Percentiles rank a stretch among this genome's conserved stretches.
These are phyloP conservation scores for Suillus lakei DNA, from an alignment of 768 basidiomycete genomes.

Conservation along the genomic window DNA sequence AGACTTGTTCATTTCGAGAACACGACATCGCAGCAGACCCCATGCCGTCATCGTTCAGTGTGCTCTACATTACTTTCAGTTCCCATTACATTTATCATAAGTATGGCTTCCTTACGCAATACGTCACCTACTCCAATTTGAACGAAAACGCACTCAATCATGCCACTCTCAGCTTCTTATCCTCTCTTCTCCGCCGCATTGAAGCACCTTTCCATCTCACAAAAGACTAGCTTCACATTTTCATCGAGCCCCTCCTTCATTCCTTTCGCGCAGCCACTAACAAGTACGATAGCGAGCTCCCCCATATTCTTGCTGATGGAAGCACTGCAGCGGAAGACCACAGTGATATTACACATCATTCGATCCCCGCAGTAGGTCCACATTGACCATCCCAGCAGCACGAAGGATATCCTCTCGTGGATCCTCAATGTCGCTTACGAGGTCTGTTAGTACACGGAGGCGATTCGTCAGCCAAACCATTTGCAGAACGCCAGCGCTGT, in stretches of 20 bases:
- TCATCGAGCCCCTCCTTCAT: background rate
- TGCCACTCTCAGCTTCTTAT: background rate
- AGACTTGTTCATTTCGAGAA: too few relatives aligned
- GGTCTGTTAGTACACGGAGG: slow-evolving; percentile 8
- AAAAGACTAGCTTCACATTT: background rate
- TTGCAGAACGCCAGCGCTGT: slow-evolving; percentile 19
- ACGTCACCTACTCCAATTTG: background rate
- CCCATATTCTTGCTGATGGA: background rate
- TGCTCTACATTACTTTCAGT: too few relatives aligned
- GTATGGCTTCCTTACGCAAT: too few relatives aligned
- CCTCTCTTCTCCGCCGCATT: background rate
- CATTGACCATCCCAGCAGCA: slow-evolving; percentile 16
- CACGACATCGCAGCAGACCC: too few relatives aligned
- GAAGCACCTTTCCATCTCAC: background rate
- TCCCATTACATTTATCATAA: too few relatives aligned
- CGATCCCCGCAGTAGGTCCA: slow-evolving; percentile 1
- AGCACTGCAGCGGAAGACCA: background rate
- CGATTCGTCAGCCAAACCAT: slow-evolving; percentile 15
- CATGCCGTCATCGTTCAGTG: too few relatives aligned
- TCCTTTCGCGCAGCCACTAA: background rate
- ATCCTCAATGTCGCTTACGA: slow-evolving; percentile 4
- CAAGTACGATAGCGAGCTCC: background rate
- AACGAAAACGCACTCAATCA: background rate
- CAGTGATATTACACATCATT: background rate
- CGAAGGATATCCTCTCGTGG: slow-evolving; percentile 8